Evolutionary conservation across 768 basidiomycete genomes (phyloP).

Genomic region (Solioccasus polychromus): DNA sequence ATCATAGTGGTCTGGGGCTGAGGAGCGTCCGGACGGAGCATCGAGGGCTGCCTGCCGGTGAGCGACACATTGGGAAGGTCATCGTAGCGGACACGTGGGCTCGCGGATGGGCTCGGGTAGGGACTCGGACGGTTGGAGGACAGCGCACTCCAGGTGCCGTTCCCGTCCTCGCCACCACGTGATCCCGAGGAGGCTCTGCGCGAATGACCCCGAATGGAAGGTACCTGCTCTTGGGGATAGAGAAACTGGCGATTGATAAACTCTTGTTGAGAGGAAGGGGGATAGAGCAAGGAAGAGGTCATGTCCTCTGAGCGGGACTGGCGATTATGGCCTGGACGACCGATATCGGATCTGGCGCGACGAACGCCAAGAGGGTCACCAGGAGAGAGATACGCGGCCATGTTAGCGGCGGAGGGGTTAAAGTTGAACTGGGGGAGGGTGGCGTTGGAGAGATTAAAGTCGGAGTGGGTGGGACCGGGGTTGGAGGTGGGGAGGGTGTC

Average conservation of each 20-base stretch:
- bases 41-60: slow-evolving; percentile 18
- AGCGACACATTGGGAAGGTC: slow-evolving; percentile 43
- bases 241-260: slow-evolving; percentile 44
- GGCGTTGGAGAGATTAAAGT: slow-evolving; percentile 28
- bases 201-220: slow-evolving; percentile 39
- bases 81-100: slow-evolving; percentile 51
- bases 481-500: slow-evolving; percentile 28
- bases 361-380: slow-evolving; percentile 36
- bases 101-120: slow-evolving; percentile 68
- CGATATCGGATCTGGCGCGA: slow-evolving; percentile 47
- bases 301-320: slow-evolving; percentile 66
- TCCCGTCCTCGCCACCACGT: slow-evolving; percentile 24
- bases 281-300: slow-evolving; percentile 28
- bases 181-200: slow-evolving; percentile 44
- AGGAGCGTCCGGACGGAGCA: slow-evolving; percentile 22
- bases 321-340: slow-evolving; percentile 45
- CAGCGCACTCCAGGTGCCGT: slow-evolving; percentile 32
- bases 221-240: slow-evolving; percentile 37
- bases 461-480: slow-evolving; percentile 21
- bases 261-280: slow-evolving; percentile 39
- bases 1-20: slow-evolving; percentile 9
- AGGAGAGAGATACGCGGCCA: slow-evolving; percentile 40
- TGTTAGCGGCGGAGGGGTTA: slow-evolving; percentile 33
- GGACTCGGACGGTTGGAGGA: slow-evolving; percentile 49
- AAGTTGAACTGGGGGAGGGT: slow-evolving; percentile 35